phyloP scores from a whole-genome alignment of 2,329 filamentous ascomycete species.

The Xylaria sp. region DNA sequence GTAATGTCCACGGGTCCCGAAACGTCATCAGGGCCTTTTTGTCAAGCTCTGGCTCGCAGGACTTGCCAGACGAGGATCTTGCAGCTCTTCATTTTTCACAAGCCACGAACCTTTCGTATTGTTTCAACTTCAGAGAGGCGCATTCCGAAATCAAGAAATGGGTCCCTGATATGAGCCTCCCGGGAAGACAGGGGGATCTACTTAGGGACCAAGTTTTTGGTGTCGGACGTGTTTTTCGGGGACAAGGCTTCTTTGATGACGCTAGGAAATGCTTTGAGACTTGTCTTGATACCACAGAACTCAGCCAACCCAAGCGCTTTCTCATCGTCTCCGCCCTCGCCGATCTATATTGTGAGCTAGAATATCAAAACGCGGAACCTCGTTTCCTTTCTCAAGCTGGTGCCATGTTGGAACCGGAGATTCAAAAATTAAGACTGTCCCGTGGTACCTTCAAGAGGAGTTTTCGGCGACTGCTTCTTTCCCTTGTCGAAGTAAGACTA shows the following conservation, averaged over 20 bases:
- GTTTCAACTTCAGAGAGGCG: neutral
- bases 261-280: neutral
- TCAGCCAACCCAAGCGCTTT: neutral
- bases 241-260: neutral
- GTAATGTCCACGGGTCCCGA: neutral
- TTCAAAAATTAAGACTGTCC: neutral
- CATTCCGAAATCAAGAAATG: neutral
- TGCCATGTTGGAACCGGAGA: neutral
- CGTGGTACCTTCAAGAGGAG: neutral
- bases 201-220: neutral
- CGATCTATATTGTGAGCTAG: neutral
- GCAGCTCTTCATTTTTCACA: neutral
- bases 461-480: neutral
- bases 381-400: neutral
- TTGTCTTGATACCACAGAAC: neutral
- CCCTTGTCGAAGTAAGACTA: neutral
- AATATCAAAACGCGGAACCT: neutral
- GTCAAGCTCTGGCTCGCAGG: neutral
- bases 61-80: neutral
- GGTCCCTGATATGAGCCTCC: neutral
- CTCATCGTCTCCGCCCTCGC: neutral
- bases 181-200: neutral
- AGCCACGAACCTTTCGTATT: slow-evolving; percentile 1
- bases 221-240: neutral
- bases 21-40: neutral